phyloP scores from a whole-genome alignment of 2,329 filamentous ascomycete species.

The Microsporum canis region DNA sequence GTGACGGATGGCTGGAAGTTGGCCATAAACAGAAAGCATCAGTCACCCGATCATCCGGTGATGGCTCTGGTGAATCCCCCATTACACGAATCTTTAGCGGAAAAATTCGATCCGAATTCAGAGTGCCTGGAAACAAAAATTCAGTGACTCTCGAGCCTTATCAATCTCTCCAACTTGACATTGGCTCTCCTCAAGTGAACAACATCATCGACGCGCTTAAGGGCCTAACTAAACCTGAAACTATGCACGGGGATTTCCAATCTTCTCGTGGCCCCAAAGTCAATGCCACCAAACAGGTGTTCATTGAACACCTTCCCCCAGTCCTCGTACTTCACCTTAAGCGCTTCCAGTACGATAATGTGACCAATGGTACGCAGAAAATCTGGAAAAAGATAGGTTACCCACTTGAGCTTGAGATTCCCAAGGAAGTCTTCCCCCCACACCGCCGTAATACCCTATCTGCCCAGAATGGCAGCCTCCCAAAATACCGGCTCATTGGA shows the following conservation, averaged over 20 bases:
- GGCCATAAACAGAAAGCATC: conserved; percentile 81
- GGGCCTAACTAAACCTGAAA: conserved; percentile 71
- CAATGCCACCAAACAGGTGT: conserved; percentile 81
- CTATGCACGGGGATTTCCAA: conserved; percentile 72
- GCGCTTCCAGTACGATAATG: conserved; percentile 88
- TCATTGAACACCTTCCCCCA: conserved; percentile 82
- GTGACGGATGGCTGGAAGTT: conserved; percentile 82
- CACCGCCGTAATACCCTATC: conserved; percentile 57
- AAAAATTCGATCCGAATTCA: conserved; percentile 76
- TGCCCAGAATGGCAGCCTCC: conserved; percentile 56
- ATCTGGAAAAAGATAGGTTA: conserved; percentile 98
- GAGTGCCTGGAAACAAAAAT: conserved; percentile 73
- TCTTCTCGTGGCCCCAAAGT: conserved; percentile 65
- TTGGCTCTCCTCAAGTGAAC: conserved; percentile 71
- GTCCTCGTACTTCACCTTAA: conserved; percentile 92
- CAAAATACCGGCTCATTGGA: conserved; percentile 73
- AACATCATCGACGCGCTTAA: conserved; percentile 89
- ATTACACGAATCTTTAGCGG: conserved; percentile 93
- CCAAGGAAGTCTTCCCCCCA: conserved; percentile 73
- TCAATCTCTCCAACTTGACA: conserved; percentile 88
- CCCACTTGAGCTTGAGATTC: conserved; percentile 86
- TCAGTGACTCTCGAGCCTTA: conserved; percentile 91
- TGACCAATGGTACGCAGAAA: conserved; percentile 74
- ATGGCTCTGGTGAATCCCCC: conserved; percentile 60
- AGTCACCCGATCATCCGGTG: conserved; percentile 74